Evolutionary conservation across 2,329 filamentous ascomycete genomes (phyloP).

Genomic region (Colletotrichum musae): DNA sequence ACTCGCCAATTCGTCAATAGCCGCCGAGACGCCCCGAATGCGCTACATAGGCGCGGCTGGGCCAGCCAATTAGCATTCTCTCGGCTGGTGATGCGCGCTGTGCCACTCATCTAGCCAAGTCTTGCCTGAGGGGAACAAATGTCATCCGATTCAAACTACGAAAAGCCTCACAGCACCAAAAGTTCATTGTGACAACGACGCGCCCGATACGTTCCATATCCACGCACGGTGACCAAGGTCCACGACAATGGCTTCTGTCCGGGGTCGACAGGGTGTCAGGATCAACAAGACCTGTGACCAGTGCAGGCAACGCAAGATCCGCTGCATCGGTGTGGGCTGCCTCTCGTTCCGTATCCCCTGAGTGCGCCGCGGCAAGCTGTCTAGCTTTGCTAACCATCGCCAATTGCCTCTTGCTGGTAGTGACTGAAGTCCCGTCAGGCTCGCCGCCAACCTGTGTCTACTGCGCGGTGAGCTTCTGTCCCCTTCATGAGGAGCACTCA

Average conservation of each 20-base stretch:
- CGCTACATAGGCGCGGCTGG: not conserved
- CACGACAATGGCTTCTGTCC: not conserved
- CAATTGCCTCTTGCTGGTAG: not conserved
- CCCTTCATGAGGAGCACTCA: not conserved
- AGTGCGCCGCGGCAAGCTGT: no score
- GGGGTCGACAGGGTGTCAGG: conserved; percentile 11
- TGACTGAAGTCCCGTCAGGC: not conserved
- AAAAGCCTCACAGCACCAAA: no score
- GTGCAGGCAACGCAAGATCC: conserved; percentile 44
- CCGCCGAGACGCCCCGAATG: no score
- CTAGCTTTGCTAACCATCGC: no score
- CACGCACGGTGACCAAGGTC: not conserved
- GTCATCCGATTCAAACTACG: no score
- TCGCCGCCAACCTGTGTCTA: conserved; percentile 1
- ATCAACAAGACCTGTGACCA: conserved; percentile 42
- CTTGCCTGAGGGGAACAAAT: no score
- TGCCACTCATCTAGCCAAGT: not conserved
- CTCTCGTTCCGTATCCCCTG: not conserved
- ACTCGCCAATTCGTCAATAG: no score
- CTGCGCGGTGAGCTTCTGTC: conserved; percentile 1
- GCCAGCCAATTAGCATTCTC: not conserved
- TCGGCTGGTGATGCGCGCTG: not conserved
- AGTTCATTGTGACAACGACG: no score
- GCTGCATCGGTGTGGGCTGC: conserved; percentile 42
- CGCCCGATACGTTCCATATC: no score